A percentile compares a stretch with the other conserved stretches of the same genome.
Conservation (phyloP, 129 eudicot genomes). For the Heracleum sosnowskyi region DNA sequence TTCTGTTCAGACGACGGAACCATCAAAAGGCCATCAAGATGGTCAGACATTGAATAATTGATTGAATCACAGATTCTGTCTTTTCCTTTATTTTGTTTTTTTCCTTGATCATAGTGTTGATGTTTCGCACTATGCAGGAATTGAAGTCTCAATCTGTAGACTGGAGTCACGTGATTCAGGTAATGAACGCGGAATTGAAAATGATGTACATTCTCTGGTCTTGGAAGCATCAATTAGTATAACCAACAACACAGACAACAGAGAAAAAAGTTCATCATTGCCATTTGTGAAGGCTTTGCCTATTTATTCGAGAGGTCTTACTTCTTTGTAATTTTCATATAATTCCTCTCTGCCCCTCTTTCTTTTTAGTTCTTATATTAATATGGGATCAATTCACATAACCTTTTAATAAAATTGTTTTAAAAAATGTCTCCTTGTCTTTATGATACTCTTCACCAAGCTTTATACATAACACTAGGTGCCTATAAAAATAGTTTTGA, state of each 20-base stretch:
- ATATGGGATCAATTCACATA: neutral
- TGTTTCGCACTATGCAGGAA: conserved; percentile 1
- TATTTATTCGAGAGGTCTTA: neutral
- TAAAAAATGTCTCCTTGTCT: neutral
- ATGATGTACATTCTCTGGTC: neutral
- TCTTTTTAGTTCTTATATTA: neutral
- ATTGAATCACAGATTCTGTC: neutral
- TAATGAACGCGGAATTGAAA: neutral
- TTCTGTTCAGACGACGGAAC: neutral
- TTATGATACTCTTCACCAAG: neutral
- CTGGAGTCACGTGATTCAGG: neutral
- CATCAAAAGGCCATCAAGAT: neutral
- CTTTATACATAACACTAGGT: neutral
- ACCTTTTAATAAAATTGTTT: neutral
- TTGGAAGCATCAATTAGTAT: neutral
- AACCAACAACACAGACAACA: neutral
- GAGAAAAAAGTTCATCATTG: neutral
- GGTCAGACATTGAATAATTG: neutral
- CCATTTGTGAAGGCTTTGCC: neutral
- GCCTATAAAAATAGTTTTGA: neutral
- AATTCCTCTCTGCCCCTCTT: neutral
- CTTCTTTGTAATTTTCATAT: neutral
- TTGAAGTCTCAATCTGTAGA: neutral
- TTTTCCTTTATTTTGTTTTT: neutral
- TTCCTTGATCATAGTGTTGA: neutral